These are phyloP conservation scores for Globisporangium splendens DNA, from an alignment of 352 stramenopile species.

Conservation along the genomic window DNA sequence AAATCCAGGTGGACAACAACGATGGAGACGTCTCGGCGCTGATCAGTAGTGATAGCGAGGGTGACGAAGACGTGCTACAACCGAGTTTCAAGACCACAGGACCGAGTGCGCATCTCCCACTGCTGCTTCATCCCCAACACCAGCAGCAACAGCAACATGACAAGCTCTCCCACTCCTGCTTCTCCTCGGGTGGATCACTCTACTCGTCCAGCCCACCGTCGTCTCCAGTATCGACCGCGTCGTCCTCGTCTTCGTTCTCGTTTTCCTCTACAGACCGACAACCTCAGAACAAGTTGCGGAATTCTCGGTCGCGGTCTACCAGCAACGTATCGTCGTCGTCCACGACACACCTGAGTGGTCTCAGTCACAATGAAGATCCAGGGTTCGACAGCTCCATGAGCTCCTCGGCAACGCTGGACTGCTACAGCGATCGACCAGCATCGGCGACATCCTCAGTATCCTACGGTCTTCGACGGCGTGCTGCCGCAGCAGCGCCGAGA, in stretches of 20 bases:
- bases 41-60: slow-evolving; percentile 79
- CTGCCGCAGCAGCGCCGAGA: slow-evolving; percentile 3
- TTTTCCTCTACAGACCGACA: slow-evolving; percentile 6
- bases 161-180: background rate
- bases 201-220: slow-evolving; percentile 38
- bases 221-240: slow-evolving; percentile 42
- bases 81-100: slow-evolving; percentile 49
- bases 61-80: slow-evolving; percentile 57
- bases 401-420: slow-evolving; percentile 5
- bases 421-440: slow-evolving; percentile 28
- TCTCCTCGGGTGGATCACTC: slow-evolving; percentile 13
- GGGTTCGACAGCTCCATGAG: slow-evolving; percentile 5
- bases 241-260: slow-evolving; percentile 32
- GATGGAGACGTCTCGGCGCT: slow-evolving; percentile 68
- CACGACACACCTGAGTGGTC: slow-evolving; percentile 24
- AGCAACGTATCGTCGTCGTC: slow-evolving; percentile 29
- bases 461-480: slow-evolving; percentile 23
- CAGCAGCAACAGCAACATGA: background rate
- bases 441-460: slow-evolving; percentile 11
- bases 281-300: slow-evolving; percentile 1
- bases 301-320: slow-evolving; percentile 9
- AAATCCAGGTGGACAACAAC: slow-evolving; percentile 14
- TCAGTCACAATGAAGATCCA: slow-evolving; percentile 23
- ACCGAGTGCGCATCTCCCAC: background rate
- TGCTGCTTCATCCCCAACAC: slow-evolving; percentile 10